Evolutionary conservation across 2,329 filamentous ascomycete genomes (phyloP), one percentile per base, ranked within the genome.

Genomic region (Exutisphaerella laricina): DNA sequence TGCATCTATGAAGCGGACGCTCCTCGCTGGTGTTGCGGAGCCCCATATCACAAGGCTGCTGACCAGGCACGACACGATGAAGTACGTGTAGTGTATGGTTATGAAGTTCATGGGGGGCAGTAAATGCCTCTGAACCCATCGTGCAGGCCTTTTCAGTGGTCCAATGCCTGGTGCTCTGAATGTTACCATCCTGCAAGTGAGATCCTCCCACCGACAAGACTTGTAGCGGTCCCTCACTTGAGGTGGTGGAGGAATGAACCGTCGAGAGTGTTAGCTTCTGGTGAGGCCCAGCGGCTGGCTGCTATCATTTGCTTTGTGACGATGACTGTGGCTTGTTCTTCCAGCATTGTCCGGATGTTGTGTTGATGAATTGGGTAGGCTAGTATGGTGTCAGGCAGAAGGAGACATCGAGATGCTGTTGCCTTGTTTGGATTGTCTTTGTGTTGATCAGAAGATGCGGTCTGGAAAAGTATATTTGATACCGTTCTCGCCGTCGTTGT

Each of bases 11-110:
- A 80, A 86, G 33, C 33, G 63, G 37, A 85, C 68, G 49, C 69
- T 75, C 39, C 65, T 60, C 13, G 63, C 57, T 1, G 77, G 74
- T 1, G 68, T 69, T 1, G 77, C 78, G 0, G 73, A 69, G 6
- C 68, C 71, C 72, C 74, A 85, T 56, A 85, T 80, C 39, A 85
- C 71, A 44, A 77, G 51, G 10, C 79, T 79, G 39, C 69, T 70
- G 14, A 82, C 21, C 4, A 84, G 58, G 39, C 70, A 72, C 5
- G 73, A 73, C 8, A 65, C 46, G 47, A 82, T 69, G 59, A 85
- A 85, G 63, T 85, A 85, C 38, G 71, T 59, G 63, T 84, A 84
- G 58, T 85, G 82, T 4, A 85, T 50, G 7, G 59, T 61, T 29
- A 63, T 61, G 51, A 63, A 63, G 43, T 63, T 63, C 30, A 55